Base-by-base conservation (phyloP, 2,329 filamentous ascomycete genomes). In the Metarhizium sp. region DNA sequence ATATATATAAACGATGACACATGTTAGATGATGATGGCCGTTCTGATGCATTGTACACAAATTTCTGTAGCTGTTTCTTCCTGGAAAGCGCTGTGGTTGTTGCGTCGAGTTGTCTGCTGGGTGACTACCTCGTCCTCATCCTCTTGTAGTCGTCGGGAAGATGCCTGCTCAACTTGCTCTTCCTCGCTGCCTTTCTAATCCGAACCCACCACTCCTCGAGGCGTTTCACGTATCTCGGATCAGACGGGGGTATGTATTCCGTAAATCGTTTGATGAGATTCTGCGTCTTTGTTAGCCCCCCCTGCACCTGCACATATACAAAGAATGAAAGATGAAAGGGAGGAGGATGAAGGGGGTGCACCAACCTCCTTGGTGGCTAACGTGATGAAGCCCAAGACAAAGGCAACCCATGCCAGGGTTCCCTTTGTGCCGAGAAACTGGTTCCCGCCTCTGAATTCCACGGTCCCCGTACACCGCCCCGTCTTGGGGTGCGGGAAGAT, bases 381-480 rank as follows among this genome's bases (percentile, higher is more conserved):
- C 0, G 69, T 71, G 51, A 72, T 66, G 55, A 72, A 72, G 13
- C 65, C 70, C 51, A 72, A 59, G 6, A 72, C 70, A 58, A 72
- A 72, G 8, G 69, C 70, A 1, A 72, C 69, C 70, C 70, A 72
- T 3, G 67, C 69, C 50, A 72, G 55, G 6, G 68, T 72, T 14
- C 70, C 70, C 49, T 63, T 67, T 3, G 69, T 71, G 51, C 61
- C 65, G 55, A 72, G 61, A 55, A 72, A 72, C 60, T 72, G 70
- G 55, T 70, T 71, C 1, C 70, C 71, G 13, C 71, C 70, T 2
- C 71, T 66, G 50, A 73, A 73, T 62, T 73, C 71, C 20, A 73
- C 66, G 0, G 71, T 72, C 0, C 70, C 70, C 8, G 67, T 70
- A 48, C 68, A 71, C 47, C 66, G 59, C 6, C 68, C 69, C 43